phyloP scores from a whole-genome alignment of 1,284 basidiomycete species.

The Leccinum insigne region DNA sequence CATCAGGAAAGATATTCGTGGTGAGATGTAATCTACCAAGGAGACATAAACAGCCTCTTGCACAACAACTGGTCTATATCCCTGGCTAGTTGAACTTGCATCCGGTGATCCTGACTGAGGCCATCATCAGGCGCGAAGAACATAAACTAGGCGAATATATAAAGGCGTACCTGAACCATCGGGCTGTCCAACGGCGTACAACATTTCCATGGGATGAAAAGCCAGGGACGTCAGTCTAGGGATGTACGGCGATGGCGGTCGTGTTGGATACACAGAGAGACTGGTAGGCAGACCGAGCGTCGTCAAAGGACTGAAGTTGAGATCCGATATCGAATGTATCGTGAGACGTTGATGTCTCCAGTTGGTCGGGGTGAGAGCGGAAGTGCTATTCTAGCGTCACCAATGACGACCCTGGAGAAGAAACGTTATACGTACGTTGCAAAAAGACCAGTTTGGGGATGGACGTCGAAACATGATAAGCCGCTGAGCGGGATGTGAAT shows the following conservation, averaged over 20 bases:
- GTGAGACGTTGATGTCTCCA: conserved; percentile 65
- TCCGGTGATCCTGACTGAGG: conserved; percentile 45
- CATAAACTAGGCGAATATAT: not conserved
- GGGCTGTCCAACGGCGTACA: conserved; percentile 69
- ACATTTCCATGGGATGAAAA: conserved; percentile 83
- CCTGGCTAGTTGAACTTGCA: conserved; percentile 37
- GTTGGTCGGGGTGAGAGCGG: conserved; percentile 55
- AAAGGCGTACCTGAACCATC: conserved; percentile 65
- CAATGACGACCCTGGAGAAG: not conserved
- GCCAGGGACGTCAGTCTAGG: conserved; percentile 61
- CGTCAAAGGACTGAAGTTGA: conserved; percentile 39
- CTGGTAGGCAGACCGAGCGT: conserved; percentile 54
- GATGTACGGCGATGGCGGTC: conserved; percentile 59
- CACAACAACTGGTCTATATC: not conserved
- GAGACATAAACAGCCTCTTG: not conserved
- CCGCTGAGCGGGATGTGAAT: conserved; percentile 64
- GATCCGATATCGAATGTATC: conserved; percentile 54
- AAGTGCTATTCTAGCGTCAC: conserved; percentile 46
- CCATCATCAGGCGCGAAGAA: conserved; percentile 9
- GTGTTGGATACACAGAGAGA: conserved; percentile 50
- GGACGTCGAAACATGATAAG: conserved; percentile 86
- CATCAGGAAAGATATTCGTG: conserved; percentile 7
- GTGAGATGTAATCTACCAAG: conserved; percentile 12
- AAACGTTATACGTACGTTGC: conserved; percentile 65
- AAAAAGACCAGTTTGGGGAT: conserved; percentile 84